A percentile compares a stretch with the other conserved stretches of the same genome.
phyloP scores from a whole-genome alignment of 495 filamentous ascomycete species.

The Penicillium roqueforti region DNA sequence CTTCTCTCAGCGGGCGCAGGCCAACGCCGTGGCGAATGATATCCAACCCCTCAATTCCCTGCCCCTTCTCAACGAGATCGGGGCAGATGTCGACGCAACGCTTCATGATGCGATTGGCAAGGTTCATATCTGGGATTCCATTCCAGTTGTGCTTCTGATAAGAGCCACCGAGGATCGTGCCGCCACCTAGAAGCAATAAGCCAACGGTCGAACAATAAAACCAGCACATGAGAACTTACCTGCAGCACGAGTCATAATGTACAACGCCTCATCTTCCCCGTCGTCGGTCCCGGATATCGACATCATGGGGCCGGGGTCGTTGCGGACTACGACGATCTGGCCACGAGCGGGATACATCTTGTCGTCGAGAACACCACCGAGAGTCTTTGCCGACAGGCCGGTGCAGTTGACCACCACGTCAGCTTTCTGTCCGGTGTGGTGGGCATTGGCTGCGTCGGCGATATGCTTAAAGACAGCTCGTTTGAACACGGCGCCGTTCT shows the following conservation, averaged over 20 bases:
- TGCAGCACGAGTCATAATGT: constrained; percentile 86
- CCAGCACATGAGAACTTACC: constrained; percentile 32
- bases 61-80: constrained; percentile 61
- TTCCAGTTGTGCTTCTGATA: constrained; percentile 86
- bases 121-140: constrained; percentile 70
- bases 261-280: constrained; percentile 72
- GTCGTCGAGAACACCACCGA: constrained; percentile 80
- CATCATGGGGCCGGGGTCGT: constrained; percentile 69
- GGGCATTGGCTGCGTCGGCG: constrained; percentile 59
- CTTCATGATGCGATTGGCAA: constrained; percentile 86
- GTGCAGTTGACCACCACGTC: constrained; percentile 85
- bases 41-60: constrained; percentile 74
- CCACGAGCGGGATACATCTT: constrained; percentile 75
- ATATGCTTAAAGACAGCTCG: constrained; percentile 64
- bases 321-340: constrained; percentile 85
- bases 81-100: constrained; percentile 69
- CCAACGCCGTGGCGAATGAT: constrained; percentile 90
- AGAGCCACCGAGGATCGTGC: constrained; percentile 82
- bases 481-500: constrained; percentile 62
- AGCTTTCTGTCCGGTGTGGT: constrained; percentile 58
- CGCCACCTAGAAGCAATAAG: constrained; percentile 43
- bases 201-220: background rate
- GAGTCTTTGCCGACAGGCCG: constrained; percentile 64
- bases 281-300: constrained; percentile 74
- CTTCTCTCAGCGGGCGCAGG: constrained; percentile 69